Conservation (phyloP, 805 yeast species). For the Cyberlindnera amylophila region DNA sequence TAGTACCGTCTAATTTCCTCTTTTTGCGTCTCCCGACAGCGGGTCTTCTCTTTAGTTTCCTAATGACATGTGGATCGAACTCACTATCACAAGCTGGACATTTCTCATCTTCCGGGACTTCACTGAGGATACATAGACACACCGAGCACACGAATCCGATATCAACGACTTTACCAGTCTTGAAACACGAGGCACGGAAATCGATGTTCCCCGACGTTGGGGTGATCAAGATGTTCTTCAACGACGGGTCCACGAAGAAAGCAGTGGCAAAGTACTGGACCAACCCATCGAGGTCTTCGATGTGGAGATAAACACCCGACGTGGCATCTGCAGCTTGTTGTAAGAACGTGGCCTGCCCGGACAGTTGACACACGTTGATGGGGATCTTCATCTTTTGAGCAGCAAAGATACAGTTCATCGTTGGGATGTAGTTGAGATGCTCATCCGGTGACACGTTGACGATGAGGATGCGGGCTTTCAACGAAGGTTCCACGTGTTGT, state of each 20-base stretch:
- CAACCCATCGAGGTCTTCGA: conserved; percentile 68
- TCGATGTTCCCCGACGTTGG: conserved; percentile 87
- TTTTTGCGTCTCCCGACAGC: conserved; percentile 38
- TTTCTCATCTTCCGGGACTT: conserved; percentile 57
- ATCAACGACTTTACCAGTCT: conserved; percentile 87
- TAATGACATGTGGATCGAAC: conserved; percentile 63
- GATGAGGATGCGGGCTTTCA: conserved; percentile 64
- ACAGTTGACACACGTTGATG: conserved; percentile 85
- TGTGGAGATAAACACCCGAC: conserved; percentile 75
- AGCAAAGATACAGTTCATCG: conserved; percentile 94
- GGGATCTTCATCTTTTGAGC: conserved; percentile 91
- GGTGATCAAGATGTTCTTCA: conserved; percentile 69
- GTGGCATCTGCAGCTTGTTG: conserved; percentile 98
- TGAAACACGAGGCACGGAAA: conserved; percentile 90
- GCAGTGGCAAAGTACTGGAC: conserved; percentile 82
- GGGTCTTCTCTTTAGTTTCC: conserved; percentile 57
- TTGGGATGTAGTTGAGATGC: conserved; percentile 80
- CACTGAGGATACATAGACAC: conserved; percentile 75
- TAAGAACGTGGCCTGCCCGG: conserved; percentile 68
- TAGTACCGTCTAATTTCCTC: conserved; percentile 30
- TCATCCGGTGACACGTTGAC: conserved; percentile 69
- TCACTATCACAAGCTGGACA: conserved; percentile 88
- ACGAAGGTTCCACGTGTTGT: conserved; percentile 36
- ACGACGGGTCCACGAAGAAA: conserved; percentile 78
- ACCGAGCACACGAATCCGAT: conserved; percentile 94